Base-by-base conservation (phyloP, 1,139 yeast genomes). In the Pichia sp. region DNA sequence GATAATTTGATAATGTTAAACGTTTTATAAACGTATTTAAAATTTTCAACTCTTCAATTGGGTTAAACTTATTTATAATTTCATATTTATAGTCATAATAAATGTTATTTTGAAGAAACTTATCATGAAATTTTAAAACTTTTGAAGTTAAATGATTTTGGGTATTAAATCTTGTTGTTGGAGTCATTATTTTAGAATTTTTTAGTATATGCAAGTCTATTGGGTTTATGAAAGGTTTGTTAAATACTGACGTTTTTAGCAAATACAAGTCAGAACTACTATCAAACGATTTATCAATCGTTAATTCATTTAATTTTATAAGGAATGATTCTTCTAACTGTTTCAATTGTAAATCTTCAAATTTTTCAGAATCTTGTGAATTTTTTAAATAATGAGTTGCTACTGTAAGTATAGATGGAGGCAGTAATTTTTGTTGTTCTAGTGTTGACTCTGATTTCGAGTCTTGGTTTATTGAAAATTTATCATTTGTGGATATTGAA, bases 161-260 rank as follows among this genome's bases (percentile, higher is more conserved):
- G 41, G 31, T 16, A 30, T 29, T 33, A 19, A 41, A 44, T 19
- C 45, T 27, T 7, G 43, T 13, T 18, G 48, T 33, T n/a, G 31
- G 30, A 18, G 18, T 14, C 33, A 46, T 27, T 9, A 30, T 5
- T 25, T 43, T 44, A 3, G 54, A 28, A 10, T 13, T 31, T 36
- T 25, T 18, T 2, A 51, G n/a, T 27, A 48, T 51, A 44, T 48
- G 46, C 7, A 38, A 28, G 33, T 51, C 51, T 16, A 46, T 48
- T 18, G 34, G 42, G 8, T 48, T 34, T 14, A 51, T 29, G n/a
- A 16, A 10, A 3, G 51, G 48, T 41, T 29, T 42, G 30, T 13
- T 16, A 11, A 31, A 31, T 3, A 39, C 10, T 19, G 28, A 16
- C 36, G 42, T 41, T 4, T 29, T 39, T 8, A 50, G 3, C 16